Conservation (phyloP, 1,139 yeast genomes). For the Candida sanyaensis region DNA sequence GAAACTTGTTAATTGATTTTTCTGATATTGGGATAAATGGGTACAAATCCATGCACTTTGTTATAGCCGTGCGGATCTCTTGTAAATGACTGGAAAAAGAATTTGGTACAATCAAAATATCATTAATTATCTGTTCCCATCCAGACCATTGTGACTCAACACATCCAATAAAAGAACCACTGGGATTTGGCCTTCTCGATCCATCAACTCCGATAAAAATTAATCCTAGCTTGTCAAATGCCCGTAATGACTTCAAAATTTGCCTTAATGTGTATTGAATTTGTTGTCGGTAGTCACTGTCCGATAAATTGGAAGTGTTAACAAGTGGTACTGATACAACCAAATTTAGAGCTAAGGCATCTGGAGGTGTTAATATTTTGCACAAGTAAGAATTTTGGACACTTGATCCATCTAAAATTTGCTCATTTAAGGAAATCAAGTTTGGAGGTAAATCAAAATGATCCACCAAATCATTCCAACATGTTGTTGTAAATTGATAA, state of each 20-base stretch:
- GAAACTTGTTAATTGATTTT: constrained; percentile 26
- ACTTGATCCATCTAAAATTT: constrained; percentile 30
- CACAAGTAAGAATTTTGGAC: constrained; percentile 40
- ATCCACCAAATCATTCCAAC: constrained; percentile 40
- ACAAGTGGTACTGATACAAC: constrained; percentile 49
- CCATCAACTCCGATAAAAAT: constrained; percentile 55
- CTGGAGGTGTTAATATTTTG: constrained; percentile 41
- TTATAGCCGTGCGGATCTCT: constrained; percentile 28
- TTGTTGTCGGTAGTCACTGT: constrained; percentile 32
- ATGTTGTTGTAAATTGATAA: constrained; percentile 52
- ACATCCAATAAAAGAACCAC: constrained; percentile 59
- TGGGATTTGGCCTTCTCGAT: constrained; percentile 27
- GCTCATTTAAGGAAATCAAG: constrained; percentile 35
- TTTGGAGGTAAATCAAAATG: constrained; percentile 38
- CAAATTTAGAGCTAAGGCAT: constrained; percentile 44
- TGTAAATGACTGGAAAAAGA: constrained; percentile 19
- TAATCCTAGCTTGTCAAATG: constrained; percentile 54
- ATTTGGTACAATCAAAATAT: constrained; percentile 36
- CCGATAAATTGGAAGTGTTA: constrained; percentile 29
- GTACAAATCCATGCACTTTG: constrained; percentile 32
- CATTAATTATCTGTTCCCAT: constrained; percentile 51
- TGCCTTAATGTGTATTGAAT: constrained; percentile 28
- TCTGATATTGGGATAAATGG: constrained; percentile 27
- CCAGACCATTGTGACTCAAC: constrained; percentile 55
- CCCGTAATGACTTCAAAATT: constrained; percentile 31